Evolutionary conservation across 805 yeast genomes (phyloP), one percentile per base, ranked within the genome.

Genomic region (Candida sanyiensis): DNA sequence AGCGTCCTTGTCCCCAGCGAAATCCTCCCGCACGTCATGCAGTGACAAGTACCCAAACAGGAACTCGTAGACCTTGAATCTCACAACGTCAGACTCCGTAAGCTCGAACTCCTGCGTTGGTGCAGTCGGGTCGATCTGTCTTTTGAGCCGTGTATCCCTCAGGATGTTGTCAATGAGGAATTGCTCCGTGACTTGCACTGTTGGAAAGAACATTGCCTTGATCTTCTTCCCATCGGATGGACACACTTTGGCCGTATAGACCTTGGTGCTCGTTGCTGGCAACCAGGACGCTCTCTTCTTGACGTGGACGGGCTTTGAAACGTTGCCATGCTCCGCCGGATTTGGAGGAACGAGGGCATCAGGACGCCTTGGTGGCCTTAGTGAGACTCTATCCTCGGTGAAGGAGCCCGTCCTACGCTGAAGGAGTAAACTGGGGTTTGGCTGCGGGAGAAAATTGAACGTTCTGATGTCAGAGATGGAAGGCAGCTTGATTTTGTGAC

Each of bases 51-150:
- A 40, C 1, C 24, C 30, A 15, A 39, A 38, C 10, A 49, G 27
- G 29, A 51, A 51, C 13, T 49, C 51, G 32, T 42, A 19, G 9
- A 47, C 12, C 16, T 45, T 41, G 44, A 48, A 51, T 5, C 44
- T 31, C 2, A 47, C 9, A 6, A 51, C 25, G 18, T 43, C 45
- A 11, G 32, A 24, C 17, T 49, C 38, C 7, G 39, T 22, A 2
- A 49, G n/a, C 7, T 23, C 17, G 7, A 47, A 20, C 5, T 26
- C 19, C 4, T 46, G 46, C 2, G 18, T 11, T 5, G 29, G 15
- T 23, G 35, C 20, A 3, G 10, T 10, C 11, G 7, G 7, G 17
- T 48, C 45, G 2, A 47, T 17, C 15, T 24, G 27, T 11, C 21
- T 16, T 10, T n/a, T 26, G 10, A 31, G 15, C 6, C 32, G 33